Percentiles rank a stretch among this genome's conserved stretches.
These are phyloP conservation scores for Prunus campanulata DNA, from an alignment of 306 rosid genomes.

Conservation along the genomic window DNA sequence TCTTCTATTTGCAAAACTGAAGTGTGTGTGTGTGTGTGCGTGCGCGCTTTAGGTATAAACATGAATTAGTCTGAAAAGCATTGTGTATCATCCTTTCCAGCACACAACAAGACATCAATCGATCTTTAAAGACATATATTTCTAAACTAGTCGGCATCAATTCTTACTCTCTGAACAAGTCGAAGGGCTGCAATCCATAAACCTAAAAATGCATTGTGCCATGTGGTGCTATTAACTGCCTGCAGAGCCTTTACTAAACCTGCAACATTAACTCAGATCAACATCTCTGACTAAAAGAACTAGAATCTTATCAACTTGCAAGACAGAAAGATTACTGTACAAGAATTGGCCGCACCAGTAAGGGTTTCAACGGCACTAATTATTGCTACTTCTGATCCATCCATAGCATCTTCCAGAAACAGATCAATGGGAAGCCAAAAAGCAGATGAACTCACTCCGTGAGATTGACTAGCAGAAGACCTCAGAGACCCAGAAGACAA, in stretches of 20 bases:
- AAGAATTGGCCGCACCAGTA: slow-evolving; percentile 44
- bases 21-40: no score
- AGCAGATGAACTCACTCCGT: slow-evolving; percentile 61
- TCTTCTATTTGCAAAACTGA: no score
- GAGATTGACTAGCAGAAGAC: slow-evolving; percentile 51
- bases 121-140: not conserved
- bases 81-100: not conserved
- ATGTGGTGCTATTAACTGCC: slow-evolving; percentile 61
- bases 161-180: slow-evolving; percentile 86
- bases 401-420: slow-evolving; percentile 84
- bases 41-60: not conserved
- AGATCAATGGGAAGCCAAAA: slow-evolving; percentile 93
- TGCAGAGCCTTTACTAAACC: slow-evolving; percentile 80
- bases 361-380: slow-evolving; percentile 70
- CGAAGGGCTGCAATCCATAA: slow-evolving; percentile 89
- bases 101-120: not conserved
- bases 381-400: slow-evolving; percentile 59
- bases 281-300: slow-evolving; percentile 15
- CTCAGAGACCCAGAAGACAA: slow-evolving; percentile 48
- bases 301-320: slow-evolving; percentile 1
- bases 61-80: not conserved
- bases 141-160: slow-evolving; percentile 14
- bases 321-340: not conserved
- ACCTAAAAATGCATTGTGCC: slow-evolving; percentile 85
- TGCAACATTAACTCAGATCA: slow-evolving; percentile 44